Percentiles rank a stretch among this genome's conserved stretches.
phyloP scores from a whole-genome alignment of 192 early-diverging fungal genomes.

The Gonapodya prolifera region DNA sequence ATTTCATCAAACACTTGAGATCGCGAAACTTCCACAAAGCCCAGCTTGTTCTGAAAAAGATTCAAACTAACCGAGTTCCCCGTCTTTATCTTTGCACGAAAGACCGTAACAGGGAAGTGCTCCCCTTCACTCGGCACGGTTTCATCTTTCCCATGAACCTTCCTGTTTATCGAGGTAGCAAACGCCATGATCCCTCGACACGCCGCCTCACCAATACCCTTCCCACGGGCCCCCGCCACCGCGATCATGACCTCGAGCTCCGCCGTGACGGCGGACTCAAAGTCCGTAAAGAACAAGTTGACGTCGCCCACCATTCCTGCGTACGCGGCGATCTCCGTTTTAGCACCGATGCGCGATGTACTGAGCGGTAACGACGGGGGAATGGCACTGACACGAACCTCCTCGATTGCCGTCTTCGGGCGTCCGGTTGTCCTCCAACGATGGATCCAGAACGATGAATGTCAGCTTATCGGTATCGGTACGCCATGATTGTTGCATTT shows the following conservation, averaged over 20 bases:
- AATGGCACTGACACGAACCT: neutral
- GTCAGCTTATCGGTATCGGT: slow-evolving; percentile 54
- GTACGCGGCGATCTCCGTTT: no score
- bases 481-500: slow-evolving; percentile 85
- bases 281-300: slow-evolving; percentile 84
- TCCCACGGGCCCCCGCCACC: slow-evolving; percentile 11
- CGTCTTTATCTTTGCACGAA: neutral
- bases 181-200: neutral
- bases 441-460: slow-evolving; percentile 20
- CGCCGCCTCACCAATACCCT: neutral
- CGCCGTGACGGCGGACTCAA: slow-evolving; percentile 44
- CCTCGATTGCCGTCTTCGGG: slow-evolving; percentile 9
- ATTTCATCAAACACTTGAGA: neutral
- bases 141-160: no score
- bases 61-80: neutral
- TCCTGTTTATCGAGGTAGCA: neutral
- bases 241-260: slow-evolving; percentile 97
- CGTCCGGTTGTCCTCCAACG: slow-evolving; percentile 11
- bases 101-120: neutral
- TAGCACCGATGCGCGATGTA: no score
- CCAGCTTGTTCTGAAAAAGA: slow-evolving; percentile 1
- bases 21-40: neutral
- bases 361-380: no score
- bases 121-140: neutral
- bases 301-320: slow-evolving; percentile 86